phyloP scores from a whole-genome alignment of 306 rosid species.

The Notholithocarpus densiflorus region DNA sequence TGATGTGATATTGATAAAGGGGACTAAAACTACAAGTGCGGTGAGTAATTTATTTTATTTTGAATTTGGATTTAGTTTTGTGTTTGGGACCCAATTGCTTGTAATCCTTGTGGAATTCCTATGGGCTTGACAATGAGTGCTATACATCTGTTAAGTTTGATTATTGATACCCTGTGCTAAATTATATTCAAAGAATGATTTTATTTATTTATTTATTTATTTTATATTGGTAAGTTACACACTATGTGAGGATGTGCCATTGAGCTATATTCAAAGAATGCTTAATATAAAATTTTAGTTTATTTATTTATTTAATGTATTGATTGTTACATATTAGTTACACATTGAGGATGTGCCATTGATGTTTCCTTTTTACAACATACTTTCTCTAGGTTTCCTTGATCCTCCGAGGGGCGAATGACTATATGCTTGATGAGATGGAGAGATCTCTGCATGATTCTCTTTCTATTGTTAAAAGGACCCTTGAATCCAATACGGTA shows the following conservation, averaged over 20 bases:
- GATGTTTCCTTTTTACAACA: background rate
- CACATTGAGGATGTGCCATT: conserved; percentile 8
- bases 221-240: too few species aligned
- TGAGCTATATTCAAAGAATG: background rate
- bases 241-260: too few species aligned
- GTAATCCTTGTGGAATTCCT: background rate
- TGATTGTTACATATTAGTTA: background rate
- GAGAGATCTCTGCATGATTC: conserved; percentile 97
- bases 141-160: background rate
- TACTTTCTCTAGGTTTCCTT: conserved; percentile 62
- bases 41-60: conserved; percentile 45
- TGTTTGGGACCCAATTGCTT: background rate
- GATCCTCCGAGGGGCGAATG: conserved; percentile 94
- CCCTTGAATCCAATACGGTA: conserved; percentile 93
- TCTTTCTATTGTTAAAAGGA: conserved; percentile 85
- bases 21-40: conserved; percentile 81
- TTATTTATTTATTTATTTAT: background rate
- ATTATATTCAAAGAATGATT: background rate
- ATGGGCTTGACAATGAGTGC: background rate
- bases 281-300: background rate
- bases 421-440: conserved; percentile 99
- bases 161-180: background rate
- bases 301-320: background rate
- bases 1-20: conserved; percentile 84
- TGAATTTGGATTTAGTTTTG: background rate